Conservation (phyloP, 1,284 basidiomycete genomes). For the Cystobasidium pallidum region DNA sequence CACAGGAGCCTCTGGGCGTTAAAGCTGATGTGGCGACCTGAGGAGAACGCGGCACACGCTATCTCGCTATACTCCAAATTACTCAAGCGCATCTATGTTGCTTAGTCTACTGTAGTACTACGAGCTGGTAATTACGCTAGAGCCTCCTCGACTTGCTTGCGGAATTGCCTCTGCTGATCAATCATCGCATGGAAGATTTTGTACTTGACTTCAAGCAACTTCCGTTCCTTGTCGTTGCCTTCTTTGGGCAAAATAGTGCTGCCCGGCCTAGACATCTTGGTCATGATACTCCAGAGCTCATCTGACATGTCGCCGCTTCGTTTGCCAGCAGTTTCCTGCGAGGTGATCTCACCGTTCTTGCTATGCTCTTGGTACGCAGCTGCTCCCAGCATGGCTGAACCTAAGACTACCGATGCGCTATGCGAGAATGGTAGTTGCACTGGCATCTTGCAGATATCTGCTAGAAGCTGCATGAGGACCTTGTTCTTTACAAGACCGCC, state of each 20-base stretch:
- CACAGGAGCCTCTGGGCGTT: too few relatives aligned
- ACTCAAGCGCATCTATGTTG: too few relatives aligned
- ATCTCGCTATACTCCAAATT: too few relatives aligned
- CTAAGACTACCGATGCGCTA: constrained; percentile 83
- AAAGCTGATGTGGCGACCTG: too few relatives aligned
- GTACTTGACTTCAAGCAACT: constrained; percentile 86
- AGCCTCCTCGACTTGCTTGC: constrained; percentile 52
- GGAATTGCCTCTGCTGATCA: constrained; percentile 82
- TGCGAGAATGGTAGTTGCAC: constrained; percentile 78
- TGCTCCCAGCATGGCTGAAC: constrained; percentile 88
- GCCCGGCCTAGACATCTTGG: constrained; percentile 87
- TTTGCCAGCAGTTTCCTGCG: constrained; percentile 60
- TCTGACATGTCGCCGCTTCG: constrained; percentile 65
- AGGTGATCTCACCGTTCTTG: constrained; percentile 52
- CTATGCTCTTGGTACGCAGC: constrained; percentile 70
- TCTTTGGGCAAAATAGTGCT: constrained; percentile 72
- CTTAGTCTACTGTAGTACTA: too few relatives aligned
- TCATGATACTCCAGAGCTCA: constrained; percentile 91
- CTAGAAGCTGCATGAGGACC: constrained; percentile 82
- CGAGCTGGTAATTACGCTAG: constrained; percentile 18
- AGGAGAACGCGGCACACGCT: too few relatives aligned
- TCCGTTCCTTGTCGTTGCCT: constrained; percentile 65
- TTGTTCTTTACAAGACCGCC: constrained; percentile 84
- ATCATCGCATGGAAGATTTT: constrained; percentile 88
- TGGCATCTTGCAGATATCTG: constrained; percentile 79